These are phyloP conservation scores for Antitrichia curtipendula DNA, from an alignment of 225 moss, liverwort and hornwort species.

Conservation along the genomic window DNA sequence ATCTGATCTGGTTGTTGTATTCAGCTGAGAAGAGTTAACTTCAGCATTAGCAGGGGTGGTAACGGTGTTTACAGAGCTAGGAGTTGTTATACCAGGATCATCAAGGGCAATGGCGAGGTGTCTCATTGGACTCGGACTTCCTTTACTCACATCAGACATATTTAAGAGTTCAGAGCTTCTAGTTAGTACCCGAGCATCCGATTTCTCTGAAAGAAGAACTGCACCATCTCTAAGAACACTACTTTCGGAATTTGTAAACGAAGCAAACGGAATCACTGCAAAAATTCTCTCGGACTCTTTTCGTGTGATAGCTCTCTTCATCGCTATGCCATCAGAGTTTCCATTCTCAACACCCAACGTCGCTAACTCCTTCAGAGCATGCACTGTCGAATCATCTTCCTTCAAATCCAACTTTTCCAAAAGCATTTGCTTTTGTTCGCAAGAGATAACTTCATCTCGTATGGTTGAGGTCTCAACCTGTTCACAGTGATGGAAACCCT, in stretches of 20 bases:
- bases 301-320: neutral
- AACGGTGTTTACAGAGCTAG: neutral
- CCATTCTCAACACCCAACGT: neutral
- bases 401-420: neutral
- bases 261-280: neutral
- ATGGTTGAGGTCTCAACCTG: neutral
- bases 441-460: neutral
- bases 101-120: constrained; percentile 17
- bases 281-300: neutral
- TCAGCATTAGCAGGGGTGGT: neutral
- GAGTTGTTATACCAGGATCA: neutral
- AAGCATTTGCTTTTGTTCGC: neutral
- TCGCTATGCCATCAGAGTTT: neutral
- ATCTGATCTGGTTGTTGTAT: neutral
- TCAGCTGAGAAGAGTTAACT: neutral
- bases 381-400: neutral
- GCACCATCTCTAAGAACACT: neutral
- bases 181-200: neutral
- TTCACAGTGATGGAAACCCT: neutral
- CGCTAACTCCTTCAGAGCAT: neutral
- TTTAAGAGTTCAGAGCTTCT: neutral
- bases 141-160: neutral
- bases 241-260: neutral
- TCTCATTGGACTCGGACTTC: neutral
- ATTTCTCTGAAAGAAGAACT: neutral